phyloP scores from a whole-genome alignment of 805 yeast species.

The Kazachstania kunashirensis region DNA sequence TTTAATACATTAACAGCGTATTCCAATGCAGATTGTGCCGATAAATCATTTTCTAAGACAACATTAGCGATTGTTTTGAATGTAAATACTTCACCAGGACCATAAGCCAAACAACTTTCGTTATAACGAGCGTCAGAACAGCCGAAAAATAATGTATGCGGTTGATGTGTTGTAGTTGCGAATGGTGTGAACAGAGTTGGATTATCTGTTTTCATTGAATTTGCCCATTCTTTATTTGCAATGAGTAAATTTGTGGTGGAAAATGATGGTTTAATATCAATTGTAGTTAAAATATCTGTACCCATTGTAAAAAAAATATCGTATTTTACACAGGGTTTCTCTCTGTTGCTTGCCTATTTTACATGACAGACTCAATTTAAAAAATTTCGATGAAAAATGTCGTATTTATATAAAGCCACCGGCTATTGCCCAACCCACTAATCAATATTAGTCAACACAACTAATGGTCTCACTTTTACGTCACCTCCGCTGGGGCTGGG shows the following conservation, averaged over 20 bases:
- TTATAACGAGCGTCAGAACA: slow-evolving; percentile 89
- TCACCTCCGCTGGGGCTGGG: too few species aligned
- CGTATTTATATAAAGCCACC: too few species aligned
- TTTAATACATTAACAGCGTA: slow-evolving; percentile 79
- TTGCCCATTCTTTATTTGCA: slow-evolving; percentile 38
- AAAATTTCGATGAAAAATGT: too few species aligned
- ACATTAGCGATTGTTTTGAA: slow-evolving; percentile 83
- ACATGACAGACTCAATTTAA: too few species aligned
- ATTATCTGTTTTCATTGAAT: slow-evolving; percentile 36
- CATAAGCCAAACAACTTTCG: slow-evolving; percentile 63
- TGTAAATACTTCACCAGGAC: slow-evolving; percentile 87
- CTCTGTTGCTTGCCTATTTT: too few species aligned
- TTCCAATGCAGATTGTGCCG: slow-evolving; percentile 71
- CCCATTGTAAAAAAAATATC: too few species aligned
- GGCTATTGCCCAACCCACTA: too few species aligned
- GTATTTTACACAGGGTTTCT: too few species aligned
- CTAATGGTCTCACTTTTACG: too few species aligned
- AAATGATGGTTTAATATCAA: neutral
- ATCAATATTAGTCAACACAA: too few species aligned
- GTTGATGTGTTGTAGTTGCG: slow-evolving; percentile 30
- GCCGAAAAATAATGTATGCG: slow-evolving; percentile 89
- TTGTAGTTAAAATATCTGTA: slow-evolving; percentile 3
- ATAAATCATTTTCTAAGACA: slow-evolving; percentile 55
- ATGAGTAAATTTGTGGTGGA: slow-evolving; percentile 23
- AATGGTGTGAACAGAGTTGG: slow-evolving; percentile 40